Percentiles rank a stretch among this genome's conserved stretches.
Conservation (phyloP, 352 stramenopile genomes). For the Globisporangium cylindrosporum region DNA sequence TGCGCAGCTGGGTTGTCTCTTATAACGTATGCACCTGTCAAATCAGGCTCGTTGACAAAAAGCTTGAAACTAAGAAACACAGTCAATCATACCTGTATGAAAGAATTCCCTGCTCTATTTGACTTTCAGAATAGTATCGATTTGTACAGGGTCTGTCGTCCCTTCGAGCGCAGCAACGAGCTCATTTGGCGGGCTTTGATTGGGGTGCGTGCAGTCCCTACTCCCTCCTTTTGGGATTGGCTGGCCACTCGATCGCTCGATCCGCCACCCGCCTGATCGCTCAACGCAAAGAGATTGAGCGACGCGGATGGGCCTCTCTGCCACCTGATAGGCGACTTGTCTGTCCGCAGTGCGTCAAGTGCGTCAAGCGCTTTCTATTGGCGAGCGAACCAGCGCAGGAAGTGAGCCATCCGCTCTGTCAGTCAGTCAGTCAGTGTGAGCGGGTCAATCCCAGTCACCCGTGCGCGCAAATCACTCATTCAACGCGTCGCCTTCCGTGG, state of each 20-base stretch:
- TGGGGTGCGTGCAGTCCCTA: neutral
- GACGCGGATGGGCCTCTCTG: constrained; percentile 3
- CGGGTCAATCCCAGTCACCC: constrained; percentile 1
- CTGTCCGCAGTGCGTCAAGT: neutral
- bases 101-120: neutral
- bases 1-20: neutral
- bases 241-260: neutral
- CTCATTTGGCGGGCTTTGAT: neutral
- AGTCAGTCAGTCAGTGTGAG: neutral
- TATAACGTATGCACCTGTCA: neutral
- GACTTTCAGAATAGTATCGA: too few species aligned
- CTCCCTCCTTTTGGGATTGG: neutral
- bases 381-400: neutral
- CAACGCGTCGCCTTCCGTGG: constrained; percentile 2
- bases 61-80: too few species aligned
- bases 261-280: neutral
- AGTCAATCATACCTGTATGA: neutral
- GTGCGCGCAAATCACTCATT: neutral
- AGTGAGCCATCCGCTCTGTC: constrained; percentile 7
- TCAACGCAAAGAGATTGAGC: neutral
- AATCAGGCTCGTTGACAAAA: neutral
- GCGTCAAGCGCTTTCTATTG: constrained; percentile 11
- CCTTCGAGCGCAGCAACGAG: neutral
- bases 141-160: neutral
- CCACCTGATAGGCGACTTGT: constrained; percentile 9